Conservation (phyloP, 2,329 filamentous ascomycete genomes). For the Penicillium fuscoglaucum region DNA sequence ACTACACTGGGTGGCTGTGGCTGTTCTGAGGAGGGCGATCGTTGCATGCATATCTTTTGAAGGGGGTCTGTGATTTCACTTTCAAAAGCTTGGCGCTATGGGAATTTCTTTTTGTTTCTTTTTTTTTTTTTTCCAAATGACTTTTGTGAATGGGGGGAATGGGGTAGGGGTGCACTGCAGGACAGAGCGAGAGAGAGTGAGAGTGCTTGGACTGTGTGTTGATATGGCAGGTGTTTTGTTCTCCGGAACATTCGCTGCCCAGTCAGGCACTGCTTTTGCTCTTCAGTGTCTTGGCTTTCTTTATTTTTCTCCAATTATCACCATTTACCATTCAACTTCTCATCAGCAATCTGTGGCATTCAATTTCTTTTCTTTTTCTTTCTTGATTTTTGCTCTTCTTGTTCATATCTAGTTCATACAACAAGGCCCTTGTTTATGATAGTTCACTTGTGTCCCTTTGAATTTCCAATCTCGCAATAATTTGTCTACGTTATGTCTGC, state of each 20-base stretch:
- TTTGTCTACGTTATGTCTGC: neutral
- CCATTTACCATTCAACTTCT: constrained; percentile 8
- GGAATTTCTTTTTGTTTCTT: constrained; percentile 20
- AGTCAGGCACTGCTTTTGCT: neutral
- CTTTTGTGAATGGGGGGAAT: neutral
- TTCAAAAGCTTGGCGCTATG: constrained; percentile 40
- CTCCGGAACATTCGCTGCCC: neutral
- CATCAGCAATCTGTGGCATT: constrained; percentile 1
- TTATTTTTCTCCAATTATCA: constrained; percentile 11
- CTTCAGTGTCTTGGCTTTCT: constrained; percentile 3
- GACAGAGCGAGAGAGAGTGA: constrained; percentile 23
- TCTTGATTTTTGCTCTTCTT: neutral
- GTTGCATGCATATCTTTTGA: constrained; percentile 19
- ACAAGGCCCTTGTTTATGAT: neutral
- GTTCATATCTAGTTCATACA: neutral
- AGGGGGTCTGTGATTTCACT: constrained; percentile 20
- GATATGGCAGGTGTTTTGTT: neutral
- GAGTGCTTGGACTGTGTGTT: neutral
- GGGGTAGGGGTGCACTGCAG: constrained; percentile 20
- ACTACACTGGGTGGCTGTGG: constrained; percentile 10
- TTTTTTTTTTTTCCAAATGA: neutral
- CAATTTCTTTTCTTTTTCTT: neutral
- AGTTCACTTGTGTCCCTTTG: neutral
- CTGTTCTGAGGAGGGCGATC: constrained; percentile 1
- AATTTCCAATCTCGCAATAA: neutral